Conservation (phyloP, 176 grass and related monocot genomes). For the Phyllostachys edulis region DNA sequence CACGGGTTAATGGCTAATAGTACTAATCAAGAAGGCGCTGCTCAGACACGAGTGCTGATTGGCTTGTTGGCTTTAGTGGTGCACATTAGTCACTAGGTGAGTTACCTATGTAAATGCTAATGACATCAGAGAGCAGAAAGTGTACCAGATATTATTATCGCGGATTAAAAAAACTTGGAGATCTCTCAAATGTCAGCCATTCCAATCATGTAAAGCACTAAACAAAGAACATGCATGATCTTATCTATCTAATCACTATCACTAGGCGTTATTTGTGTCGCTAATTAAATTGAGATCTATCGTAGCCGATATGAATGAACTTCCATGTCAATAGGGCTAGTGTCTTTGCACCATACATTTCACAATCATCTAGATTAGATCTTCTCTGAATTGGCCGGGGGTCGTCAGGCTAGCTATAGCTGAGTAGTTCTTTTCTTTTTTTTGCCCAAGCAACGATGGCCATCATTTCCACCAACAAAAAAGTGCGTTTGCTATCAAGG, state of each 20-base stretch:
- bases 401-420: conserved; percentile 17
- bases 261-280: background rate
- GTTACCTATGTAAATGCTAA: conserved; percentile 32
- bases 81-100: conserved; percentile 44
- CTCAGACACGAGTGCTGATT: background rate
- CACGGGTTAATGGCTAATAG: too few relatives aligned
- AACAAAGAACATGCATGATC: conserved; percentile 41
- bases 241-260: conserved; percentile 53
- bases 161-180: background rate
- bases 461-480: conserved; percentile 31
- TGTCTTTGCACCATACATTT: conserved; percentile 54
- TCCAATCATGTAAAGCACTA: conserved; percentile 58
- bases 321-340: conserved; percentile 32
- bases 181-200: conserved; percentile 21
- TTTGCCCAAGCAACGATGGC: background rate
- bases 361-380: conserved; percentile 43
- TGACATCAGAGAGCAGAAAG: conserved; percentile 43
- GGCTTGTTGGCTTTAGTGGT: conserved; percentile 37
- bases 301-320: conserved; percentile 23
- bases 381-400: background rate
- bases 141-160: conserved; percentile 26
- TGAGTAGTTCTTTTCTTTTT: background rate
- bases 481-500: conserved; percentile 38
- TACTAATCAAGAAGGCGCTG: background rate
- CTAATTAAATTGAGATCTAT: conserved; percentile 44